These are phyloP conservation scores for Cladophialophora psammophila DNA, from an alignment of 2,329 filamentous ascomycete genomes.

Conservation along the genomic window DNA sequence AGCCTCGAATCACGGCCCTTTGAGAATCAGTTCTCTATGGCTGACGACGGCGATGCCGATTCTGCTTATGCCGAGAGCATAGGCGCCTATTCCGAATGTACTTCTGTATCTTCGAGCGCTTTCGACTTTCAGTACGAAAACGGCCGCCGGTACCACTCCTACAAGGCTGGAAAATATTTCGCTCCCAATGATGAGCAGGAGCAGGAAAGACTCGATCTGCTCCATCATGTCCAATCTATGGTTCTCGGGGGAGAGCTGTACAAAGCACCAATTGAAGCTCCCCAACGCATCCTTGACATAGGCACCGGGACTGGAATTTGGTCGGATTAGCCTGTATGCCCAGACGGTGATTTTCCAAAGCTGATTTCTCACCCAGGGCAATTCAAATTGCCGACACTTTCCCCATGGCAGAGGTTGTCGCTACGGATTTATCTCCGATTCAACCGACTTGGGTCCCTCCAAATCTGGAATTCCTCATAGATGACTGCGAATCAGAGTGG, in stretches of 20 bases:
- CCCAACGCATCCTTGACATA: conserved; percentile 61
- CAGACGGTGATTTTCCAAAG: conserved; percentile 35
- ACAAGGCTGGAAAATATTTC: conserved; percentile 39
- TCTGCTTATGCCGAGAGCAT: conserved; percentile 35
- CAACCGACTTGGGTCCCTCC: conserved; percentile 48
- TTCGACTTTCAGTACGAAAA: conserved; percentile 48
- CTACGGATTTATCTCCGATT: conserved; percentile 45
- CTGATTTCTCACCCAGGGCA: conserved; percentile 45
- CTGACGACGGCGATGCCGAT: conserved; percentile 26
- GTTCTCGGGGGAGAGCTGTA: conserved; percentile 37
- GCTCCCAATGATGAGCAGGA: conserved; percentile 48
- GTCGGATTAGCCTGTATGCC: conserved; percentile 45
- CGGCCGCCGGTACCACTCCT: conserved; percentile 40
- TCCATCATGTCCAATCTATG: conserved; percentile 52
- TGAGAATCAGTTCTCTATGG: conserved; percentile 14
- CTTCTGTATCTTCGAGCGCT: conserved; percentile 43
- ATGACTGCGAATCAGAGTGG: conserved; percentile 53
- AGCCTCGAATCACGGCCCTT: neutral
- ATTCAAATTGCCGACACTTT: conserved; percentile 43
- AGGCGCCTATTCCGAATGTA: conserved; percentile 26
- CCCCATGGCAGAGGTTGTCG: conserved; percentile 41
- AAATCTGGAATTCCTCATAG: conserved; percentile 56
- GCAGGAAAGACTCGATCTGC: conserved; percentile 47
- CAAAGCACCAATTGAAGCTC: conserved; percentile 46
- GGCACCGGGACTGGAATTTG: conserved; percentile 70